phyloP scores from a whole-genome alignment of 2,329 filamentous ascomycete species.

The Ophiocordyceps australis region DNA sequence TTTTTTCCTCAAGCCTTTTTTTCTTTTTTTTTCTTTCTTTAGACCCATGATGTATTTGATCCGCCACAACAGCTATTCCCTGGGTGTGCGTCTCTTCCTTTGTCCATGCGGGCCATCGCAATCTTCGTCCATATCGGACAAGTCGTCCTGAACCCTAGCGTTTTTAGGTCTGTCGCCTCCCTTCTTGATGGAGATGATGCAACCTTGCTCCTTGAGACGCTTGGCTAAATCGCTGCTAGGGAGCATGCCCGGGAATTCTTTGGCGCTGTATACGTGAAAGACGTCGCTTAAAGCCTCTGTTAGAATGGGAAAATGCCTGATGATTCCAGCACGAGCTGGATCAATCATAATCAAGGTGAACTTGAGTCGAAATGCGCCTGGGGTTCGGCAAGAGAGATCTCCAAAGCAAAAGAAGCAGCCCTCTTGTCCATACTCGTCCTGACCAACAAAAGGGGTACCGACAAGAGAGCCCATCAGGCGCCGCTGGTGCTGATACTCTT shows the following conservation, averaged over 20 bases:
- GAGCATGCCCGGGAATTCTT: constrained; percentile 74
- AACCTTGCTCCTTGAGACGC: constrained; percentile 59
- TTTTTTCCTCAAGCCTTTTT: too few relatives aligned
- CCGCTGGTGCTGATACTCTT: constrained; percentile 54
- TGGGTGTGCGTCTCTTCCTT: constrained; percentile 3
- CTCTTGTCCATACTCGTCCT: constrained; percentile 53
- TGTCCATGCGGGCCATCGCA: constrained; percentile 3
- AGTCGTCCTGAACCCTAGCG: constrained; percentile 3
- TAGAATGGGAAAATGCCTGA: constrained; percentile 27
- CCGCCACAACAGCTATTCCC: too few relatives aligned
- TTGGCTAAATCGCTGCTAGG: constrained; percentile 60
- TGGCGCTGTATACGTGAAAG: constrained; percentile 70
- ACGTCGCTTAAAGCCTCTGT: constrained; percentile 41
- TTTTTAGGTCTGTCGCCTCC: constrained; percentile 46
- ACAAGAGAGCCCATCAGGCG: constrained; percentile 67
- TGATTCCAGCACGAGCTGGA: constrained; percentile 29
- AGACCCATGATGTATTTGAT: too few relatives aligned
- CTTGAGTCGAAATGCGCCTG: constrained; percentile 55
- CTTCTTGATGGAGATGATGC: constrained; percentile 74
- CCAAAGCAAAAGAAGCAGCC: constrained; percentile 80
- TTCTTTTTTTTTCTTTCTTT: too few relatives aligned
- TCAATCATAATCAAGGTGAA: constrained; percentile 61
- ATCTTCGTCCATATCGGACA: constrained; percentile 4
- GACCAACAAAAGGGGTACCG: constrained; percentile 56
- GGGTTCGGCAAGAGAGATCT: constrained; percentile 62